Evolutionary conservation across 331 rosid species (phyloP), one percentile per base, ranked within the genome.

Genomic region (Malus hybrid): DNA sequence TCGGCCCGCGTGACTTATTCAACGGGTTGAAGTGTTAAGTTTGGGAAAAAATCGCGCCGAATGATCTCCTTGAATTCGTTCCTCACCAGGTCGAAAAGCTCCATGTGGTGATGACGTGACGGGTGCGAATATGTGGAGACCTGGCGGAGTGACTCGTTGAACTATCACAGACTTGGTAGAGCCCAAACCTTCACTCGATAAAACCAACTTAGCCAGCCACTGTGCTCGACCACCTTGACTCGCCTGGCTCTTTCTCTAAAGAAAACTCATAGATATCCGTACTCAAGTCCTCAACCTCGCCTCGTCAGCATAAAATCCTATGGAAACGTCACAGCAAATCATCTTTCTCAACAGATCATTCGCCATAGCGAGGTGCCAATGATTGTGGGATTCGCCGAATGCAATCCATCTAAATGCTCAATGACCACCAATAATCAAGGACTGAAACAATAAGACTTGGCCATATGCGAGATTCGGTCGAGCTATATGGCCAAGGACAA

Each of bases 181-280:
- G 58, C 82, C 2, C 36, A 62, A 48, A 3, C 83, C 94, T 4
- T 58, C 57, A 6, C 71, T 66, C 20, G 90, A 86, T 39, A 93
- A 74, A 46, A 34, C 97, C 97, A 93, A n/a, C 82, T n/a, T 4
- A 97, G 97, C 98, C 98, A 93, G 32, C 98, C 98, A 19, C 97
- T 96, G 79, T 89, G 93, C 4, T 89, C 86, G 0, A 87, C 89
- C 1, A 86, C 80, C 82, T 88, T 93, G 32, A 86, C 80, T 75
- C 97, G 86, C 2, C 61, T 85, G 72, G 87, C 77, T 14, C 97
- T 97, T 44, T 93, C 98, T 5, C 81, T 79, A 76, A 97, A 89
- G 76, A 70, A 78, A 89, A 91, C 20, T 88, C 80, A 44, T 88
- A 93, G 79, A 93, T 86, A 67, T 89, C 91, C 2, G 97, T 89